Base-by-base conservation (phyloP, 345 rosid genomes). In the Populus nigra region DNA sequence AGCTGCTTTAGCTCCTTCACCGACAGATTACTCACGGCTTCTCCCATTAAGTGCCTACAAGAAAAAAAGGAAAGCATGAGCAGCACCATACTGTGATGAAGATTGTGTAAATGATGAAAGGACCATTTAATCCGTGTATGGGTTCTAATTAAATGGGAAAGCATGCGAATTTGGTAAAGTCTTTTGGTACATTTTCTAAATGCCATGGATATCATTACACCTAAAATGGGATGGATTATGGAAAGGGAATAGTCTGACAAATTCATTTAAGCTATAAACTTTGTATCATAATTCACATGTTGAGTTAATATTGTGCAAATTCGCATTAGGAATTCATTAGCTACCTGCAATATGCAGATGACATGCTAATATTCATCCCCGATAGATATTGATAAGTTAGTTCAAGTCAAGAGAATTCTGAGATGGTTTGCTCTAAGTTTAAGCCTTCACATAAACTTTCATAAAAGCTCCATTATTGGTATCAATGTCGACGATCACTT, bases 1-100 rank as follows among this genome's bases (percentile, higher is more conserved):
- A 93, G 88, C 75, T 93, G 98, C 88, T 93, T 96, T 61, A 96
- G 91, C 88, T 96, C 99, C 83, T 96, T 96, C 73, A 93, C 92
- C 50, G 88, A 87, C 67, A 93, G 88, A 74, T 90, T 69, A 77
- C 97, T 90, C 85, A 96, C 77, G 61, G 97, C 87, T 63, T 96
- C 97, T 29, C 99, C 99, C 97, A 94, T 90, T 65, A 96, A 78
- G 83, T 93, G 89, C 97, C 99, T 96, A 68, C 77, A 84, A 74
- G 10, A 45, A 50, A 77, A 65, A 1, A 29, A 0, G 13, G 72
- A 33, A 79, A 43, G 5, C 41, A 31, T 53, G 63, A 27, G 41
- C 36, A 2, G 18, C 50, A 69, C 17, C 18, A 18, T 8, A n/a
- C 63, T 59, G 63, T n/a, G 27, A 59, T n/a, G 13, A 59, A 59